Percentiles rank a stretch among this genome's conserved stretches.
phyloP scores from a whole-genome alignment of 2,329 filamentous ascomycete genomes.

The Ophiosphaerella narmari region DNA sequence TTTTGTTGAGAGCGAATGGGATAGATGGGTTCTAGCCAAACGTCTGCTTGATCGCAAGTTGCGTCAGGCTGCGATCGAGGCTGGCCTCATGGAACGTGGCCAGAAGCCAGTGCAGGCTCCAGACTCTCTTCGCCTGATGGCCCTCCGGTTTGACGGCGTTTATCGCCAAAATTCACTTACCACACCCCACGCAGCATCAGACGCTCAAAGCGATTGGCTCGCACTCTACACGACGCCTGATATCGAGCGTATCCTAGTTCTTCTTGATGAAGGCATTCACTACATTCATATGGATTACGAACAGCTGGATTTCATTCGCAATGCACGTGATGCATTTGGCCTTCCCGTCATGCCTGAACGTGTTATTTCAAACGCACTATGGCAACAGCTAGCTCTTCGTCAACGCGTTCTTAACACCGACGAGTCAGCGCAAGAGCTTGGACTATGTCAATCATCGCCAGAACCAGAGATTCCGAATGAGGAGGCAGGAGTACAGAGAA shows the following conservation, averaged over 20 bases:
- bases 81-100: constrained; percentile 53
- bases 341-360: constrained; percentile 60
- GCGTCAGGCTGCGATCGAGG: constrained; percentile 52
- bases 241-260: constrained; percentile 59
- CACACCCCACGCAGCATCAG: constrained; percentile 44
- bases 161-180: constrained; percentile 54
- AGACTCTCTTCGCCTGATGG: constrained; percentile 54
- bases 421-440: constrained; percentile 58
- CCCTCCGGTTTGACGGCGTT: constrained; percentile 58
- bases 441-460: constrained; percentile 52
- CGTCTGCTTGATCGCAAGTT: constrained; percentile 59
- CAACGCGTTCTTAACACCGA: constrained; percentile 60
- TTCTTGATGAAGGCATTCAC: constrained; percentile 64
- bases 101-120: constrained; percentile 53
- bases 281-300: constrained; percentile 65
- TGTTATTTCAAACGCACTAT: constrained; percentile 60
- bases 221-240: constrained; percentile 59
- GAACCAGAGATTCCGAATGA: constrained; percentile 31
- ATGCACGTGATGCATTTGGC: constrained; percentile 57
- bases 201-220: constrained; percentile 55
- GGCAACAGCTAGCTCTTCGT: constrained; percentile 62
- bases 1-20: constrained; percentile 62
- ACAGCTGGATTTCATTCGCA: constrained; percentile 60
- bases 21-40: constrained; percentile 61
- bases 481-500: constrained; percentile 49